These are phyloP conservation scores for Pestalotiopsis sp. DNA, from an alignment of 2,329 filamentous ascomycete genomes.

Conservation along the genomic window DNA sequence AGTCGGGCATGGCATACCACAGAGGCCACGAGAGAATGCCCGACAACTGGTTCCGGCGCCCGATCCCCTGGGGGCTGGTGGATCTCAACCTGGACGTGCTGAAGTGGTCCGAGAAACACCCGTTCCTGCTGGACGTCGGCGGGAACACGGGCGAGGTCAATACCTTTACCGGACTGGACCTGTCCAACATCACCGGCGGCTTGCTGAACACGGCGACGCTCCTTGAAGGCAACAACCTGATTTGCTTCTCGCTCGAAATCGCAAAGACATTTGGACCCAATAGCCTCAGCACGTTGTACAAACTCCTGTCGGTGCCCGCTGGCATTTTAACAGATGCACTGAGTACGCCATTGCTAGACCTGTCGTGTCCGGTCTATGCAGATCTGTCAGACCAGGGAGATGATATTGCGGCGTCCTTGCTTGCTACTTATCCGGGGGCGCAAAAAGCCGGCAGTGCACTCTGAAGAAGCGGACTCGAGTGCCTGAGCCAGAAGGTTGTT, in stretches of 20 bases:
- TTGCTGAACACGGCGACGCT: conserved; percentile 25
- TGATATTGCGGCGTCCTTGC: neutral
- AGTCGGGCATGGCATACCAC: neutral
- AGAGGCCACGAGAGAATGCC: conserved; percentile 39
- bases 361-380: neutral
- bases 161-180: conserved; percentile 27
- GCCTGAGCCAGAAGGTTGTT: neutral
- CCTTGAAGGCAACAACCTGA: conserved; percentile 35
- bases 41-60: conserved; percentile 38
- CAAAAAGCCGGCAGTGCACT: neutral
- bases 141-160: conserved; percentile 31
- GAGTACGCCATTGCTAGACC: neutral
- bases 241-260: conserved; percentile 27
- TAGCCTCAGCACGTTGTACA: neutral
- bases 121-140: conserved; percentile 24
- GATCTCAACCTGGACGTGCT: conserved; percentile 25
- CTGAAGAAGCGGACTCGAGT: neutral
- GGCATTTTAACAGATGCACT: neutral
- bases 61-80: conserved; percentile 30
- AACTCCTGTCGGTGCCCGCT: neutral
- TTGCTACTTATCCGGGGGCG: neutral
- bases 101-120: conserved; percentile 25
- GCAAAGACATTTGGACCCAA: conserved; percentile 1
- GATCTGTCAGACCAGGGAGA: neutral
- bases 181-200: conserved; percentile 28